These are phyloP conservation scores for Alisma plantagoaquatica DNA, from an alignment of 106 monocot genomes.

Conservation along the genomic window DNA sequence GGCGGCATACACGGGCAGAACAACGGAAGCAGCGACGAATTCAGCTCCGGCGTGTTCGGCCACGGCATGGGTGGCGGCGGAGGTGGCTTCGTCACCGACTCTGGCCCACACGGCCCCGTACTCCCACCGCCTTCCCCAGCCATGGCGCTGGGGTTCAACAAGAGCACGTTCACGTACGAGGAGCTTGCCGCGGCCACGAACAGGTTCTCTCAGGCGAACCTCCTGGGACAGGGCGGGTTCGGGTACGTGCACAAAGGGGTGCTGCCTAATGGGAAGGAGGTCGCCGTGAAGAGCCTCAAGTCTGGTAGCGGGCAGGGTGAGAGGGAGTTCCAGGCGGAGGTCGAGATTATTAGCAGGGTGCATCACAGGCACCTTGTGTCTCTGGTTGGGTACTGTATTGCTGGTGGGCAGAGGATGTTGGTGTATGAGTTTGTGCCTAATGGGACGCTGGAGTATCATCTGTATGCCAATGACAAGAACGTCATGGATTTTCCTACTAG, in stretches of 20 bases:
- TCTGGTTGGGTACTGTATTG: conserved; percentile 82
- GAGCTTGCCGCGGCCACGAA: conserved; percentile 57
- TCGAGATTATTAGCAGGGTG: conserved; percentile 85
- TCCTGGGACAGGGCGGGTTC: conserved; percentile 84
- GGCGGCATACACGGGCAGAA: too few relatives aligned
- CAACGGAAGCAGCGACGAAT: too few relatives aligned
- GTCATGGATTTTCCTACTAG: conserved; percentile 75
- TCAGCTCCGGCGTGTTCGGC: too few relatives aligned
- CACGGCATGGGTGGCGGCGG: conserved; percentile 28
- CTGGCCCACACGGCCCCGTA: conserved; percentile 35
- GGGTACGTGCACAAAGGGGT: conserved; percentile 76
- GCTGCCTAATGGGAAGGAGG: conserved; percentile 63
- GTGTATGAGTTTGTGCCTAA: conserved; percentile 87
- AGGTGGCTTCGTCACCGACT: conserved; percentile 34
- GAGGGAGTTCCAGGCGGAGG: conserved; percentile 88
- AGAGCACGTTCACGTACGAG: conserved; percentile 78
- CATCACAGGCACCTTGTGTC: conserved; percentile 87
- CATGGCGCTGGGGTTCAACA: conserved; percentile 31
- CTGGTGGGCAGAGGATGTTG: conserved; percentile 56
- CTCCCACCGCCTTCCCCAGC: conserved; percentile 20
- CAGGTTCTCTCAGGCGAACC: conserved; percentile 48
- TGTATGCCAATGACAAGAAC: conserved; percentile 47
- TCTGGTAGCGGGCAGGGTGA: conserved; percentile 73
- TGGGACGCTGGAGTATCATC: conserved; percentile 72
- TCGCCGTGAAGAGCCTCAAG: conserved; percentile 76